These are phyloP conservation scores for Kondoa malvinella DNA, from an alignment of 768 basidiomycete genomes.

Conservation along the genomic window DNA sequence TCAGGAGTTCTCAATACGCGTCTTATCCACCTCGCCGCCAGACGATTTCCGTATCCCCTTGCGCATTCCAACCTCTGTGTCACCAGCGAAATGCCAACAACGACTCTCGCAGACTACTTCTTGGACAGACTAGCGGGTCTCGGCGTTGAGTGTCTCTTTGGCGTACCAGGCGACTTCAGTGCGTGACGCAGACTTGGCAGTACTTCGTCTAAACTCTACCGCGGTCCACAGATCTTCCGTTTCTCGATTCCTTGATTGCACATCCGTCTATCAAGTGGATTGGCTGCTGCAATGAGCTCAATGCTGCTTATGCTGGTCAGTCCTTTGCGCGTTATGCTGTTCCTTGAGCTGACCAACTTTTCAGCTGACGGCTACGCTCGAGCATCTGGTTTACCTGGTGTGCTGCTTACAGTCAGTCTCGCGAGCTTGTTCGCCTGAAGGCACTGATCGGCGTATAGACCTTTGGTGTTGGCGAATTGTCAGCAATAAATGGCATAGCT, in stretches of 20 bases:
- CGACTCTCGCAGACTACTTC: too few species aligned
- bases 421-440: not conserved
- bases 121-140: not conserved
- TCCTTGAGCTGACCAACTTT: not conserved
- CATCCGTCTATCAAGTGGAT: not conserved
- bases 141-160: not conserved
- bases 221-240: not conserved
- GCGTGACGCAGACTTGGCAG: not conserved
- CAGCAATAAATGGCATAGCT: conserved; percentile 70
- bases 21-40: too few species aligned
- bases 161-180: not conserved
- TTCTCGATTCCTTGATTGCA: not conserved
- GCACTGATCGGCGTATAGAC: not conserved
- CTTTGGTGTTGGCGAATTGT: conserved; percentile 54
- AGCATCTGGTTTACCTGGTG: conserved; percentile 38
- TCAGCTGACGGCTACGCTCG: conserved; percentile 36
- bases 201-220: not conserved
- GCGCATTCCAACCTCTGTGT: too few species aligned
- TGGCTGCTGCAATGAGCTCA: conserved; percentile 41
- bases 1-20: too few species aligned
- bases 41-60: too few species aligned
- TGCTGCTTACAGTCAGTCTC: conserved; percentile 44
- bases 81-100: too few species aligned
- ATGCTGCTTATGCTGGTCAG: conserved; percentile 53
- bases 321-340: not conserved